phyloP scores from a whole-genome alignment of 2,329 filamentous ascomycete species.

The Fusarium nygamai region DNA sequence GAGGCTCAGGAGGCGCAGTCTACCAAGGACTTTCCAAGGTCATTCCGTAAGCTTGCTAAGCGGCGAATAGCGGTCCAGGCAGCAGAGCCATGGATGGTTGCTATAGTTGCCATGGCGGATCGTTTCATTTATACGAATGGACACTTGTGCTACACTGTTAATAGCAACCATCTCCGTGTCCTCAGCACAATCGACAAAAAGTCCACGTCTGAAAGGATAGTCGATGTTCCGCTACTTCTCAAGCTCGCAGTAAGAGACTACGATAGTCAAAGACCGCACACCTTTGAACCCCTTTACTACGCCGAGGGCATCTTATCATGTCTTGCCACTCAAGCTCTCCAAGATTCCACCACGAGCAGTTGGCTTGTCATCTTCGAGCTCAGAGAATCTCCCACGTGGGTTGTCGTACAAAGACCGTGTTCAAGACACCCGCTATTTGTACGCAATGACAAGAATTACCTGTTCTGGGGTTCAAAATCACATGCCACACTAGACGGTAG shows the following conservation, averaged over 20 bases:
- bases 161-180: conserved; percentile 60
- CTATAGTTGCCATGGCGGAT: conserved; percentile 67
- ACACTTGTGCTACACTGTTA: conserved; percentile 70
- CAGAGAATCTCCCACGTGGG: conserved; percentile 55
- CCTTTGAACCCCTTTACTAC: conserved; percentile 66
- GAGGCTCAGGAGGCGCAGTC: conserved; percentile 36
- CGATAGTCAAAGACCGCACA: conserved; percentile 50
- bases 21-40: conserved; percentile 34
- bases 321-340: conserved; percentile 57
- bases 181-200: conserved; percentile 63
- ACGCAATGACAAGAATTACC: conserved; percentile 67
- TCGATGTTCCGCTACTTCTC: conserved; percentile 61
- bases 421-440: conserved; percentile 71
- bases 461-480: conserved; percentile 75
- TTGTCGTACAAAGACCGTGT: conserved; percentile 54
- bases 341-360: conserved; percentile 48
- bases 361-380: conserved; percentile 60
- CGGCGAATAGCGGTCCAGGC: conserved; percentile 67
- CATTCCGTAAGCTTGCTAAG: conserved; percentile 68
- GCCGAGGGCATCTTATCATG: conserved; percentile 67
- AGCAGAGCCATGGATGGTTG: conserved; percentile 70
- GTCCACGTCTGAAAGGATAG: conserved; percentile 61
- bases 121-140: conserved; percentile 72
- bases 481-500: conserved; percentile 62
- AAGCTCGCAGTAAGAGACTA: conserved; percentile 50